phyloP scores from a whole-genome alignment of 441 rosid genomes.

The Gossypium aridum region DNA sequence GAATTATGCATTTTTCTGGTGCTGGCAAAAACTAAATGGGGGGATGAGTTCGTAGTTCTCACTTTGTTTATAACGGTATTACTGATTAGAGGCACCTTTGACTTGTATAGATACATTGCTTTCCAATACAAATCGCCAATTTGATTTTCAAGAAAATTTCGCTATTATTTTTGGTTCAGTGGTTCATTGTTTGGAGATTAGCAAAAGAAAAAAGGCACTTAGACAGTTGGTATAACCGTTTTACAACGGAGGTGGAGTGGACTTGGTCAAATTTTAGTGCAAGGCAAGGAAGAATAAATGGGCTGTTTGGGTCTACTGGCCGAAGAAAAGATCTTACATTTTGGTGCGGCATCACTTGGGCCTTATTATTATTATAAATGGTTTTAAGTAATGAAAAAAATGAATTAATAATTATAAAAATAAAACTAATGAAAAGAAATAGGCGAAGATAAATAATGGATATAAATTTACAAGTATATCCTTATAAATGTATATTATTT shows the following conservation, averaged over 20 bases:
- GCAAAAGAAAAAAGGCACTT: background rate
- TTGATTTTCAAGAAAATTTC: background rate
- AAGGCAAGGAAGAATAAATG: no score
- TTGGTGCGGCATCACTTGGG: no score
- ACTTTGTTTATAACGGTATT: conserved; percentile 7
- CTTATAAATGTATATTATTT: no score
- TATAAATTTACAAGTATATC: no score
- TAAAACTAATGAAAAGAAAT: no score
- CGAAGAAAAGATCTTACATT: no score
- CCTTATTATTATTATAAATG: no score
- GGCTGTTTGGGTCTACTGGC: no score
- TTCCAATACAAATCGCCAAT: conserved; percentile 7
- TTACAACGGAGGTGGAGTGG: background rate
- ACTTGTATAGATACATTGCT: conserved; percentile 8
- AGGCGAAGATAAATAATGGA: no score
- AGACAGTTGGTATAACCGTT: background rate
- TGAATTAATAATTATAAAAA: no score
- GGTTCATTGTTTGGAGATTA: background rate
- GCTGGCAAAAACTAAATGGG: background rate
- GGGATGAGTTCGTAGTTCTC: background rate
- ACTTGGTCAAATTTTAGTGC: no score
- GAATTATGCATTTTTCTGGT: background rate
- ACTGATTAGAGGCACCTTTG: background rate
- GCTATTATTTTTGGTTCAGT: background rate
- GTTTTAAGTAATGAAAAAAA: no score